These are phyloP conservation scores for Cladorrhinum samala DNA, from an alignment of 495 filamentous ascomycete species.

Conservation along the genomic window DNA sequence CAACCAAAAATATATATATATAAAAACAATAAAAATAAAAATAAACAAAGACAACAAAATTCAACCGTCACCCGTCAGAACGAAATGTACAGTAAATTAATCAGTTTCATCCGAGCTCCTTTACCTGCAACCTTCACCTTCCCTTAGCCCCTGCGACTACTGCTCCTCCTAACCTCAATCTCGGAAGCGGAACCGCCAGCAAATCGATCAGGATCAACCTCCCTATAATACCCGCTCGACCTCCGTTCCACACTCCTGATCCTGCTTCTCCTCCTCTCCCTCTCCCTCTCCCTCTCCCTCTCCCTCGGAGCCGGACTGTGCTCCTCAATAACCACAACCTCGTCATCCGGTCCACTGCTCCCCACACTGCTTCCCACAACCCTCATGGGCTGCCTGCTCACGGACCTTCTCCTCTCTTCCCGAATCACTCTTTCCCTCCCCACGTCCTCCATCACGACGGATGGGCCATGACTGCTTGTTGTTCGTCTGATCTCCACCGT, in stretches of 20 bases:
- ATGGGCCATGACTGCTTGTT: slow-evolving; percentile 11
- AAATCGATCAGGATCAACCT: slow-evolving; percentile 29
- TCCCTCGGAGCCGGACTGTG: slow-evolving; percentile 26
- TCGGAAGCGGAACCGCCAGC: slow-evolving; percentile 24
- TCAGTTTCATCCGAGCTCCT: no score
- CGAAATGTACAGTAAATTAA: no score
- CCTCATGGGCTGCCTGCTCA: slow-evolving; percentile 14
- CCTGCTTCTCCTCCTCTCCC: slow-evolving; percentile 22
- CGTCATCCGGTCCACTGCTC: slow-evolving; percentile 25
- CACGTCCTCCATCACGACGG: slow-evolving; percentile 26
- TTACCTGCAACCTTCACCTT: neutral
- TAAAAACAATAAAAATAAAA: no score
- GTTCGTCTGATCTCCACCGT: slow-evolving; percentile 35
- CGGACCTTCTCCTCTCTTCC: slow-evolving; percentile 26
- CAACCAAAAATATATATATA: no score
- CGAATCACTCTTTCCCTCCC: slow-evolving; percentile 33
- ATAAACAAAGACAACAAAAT: no score
- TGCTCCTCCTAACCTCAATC: slow-evolving; percentile 27
- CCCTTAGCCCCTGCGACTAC: slow-evolving; percentile 17
- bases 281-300: neutral
- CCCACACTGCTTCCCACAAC: slow-evolving; percentile 10
- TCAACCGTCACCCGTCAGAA: no score
- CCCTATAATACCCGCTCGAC: slow-evolving; percentile 27
- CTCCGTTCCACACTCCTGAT: slow-evolving; percentile 31
- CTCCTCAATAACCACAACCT: slow-evolving; percentile 45